A percentile compares a stretch with the other conserved stretches of the same genome.
phyloP scores from a whole-genome alignment of 176 grass and related monocot species.

The Metroxylon sagu region DNA sequence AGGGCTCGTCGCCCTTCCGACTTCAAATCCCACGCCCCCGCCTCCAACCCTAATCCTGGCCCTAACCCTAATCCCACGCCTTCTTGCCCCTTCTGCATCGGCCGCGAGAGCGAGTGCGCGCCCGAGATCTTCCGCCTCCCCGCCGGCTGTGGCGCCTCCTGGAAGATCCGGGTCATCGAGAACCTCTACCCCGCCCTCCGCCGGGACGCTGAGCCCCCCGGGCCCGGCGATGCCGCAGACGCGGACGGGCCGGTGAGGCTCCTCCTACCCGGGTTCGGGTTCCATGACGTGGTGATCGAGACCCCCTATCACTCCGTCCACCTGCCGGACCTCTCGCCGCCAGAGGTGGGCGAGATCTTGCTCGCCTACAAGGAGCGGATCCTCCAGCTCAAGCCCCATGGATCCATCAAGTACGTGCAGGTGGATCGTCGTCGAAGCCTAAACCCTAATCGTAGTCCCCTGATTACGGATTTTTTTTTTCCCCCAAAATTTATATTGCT shows the following conservation, averaged over 20 bases:
- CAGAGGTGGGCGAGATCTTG: slow-evolving; percentile 58
- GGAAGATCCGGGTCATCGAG: slow-evolving; percentile 95
- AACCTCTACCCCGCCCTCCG: slow-evolving; percentile 77
- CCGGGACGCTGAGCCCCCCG: slow-evolving; percentile 45
- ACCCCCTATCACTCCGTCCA: slow-evolving; percentile 70
- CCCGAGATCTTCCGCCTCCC: slow-evolving; percentile 85
- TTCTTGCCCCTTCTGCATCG: slow-evolving; percentile 84
- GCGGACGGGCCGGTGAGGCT: slow-evolving; percentile 4
- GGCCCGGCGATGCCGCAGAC: background rate
- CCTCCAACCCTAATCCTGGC: slow-evolving; percentile 26
- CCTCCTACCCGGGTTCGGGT: slow-evolving; percentile 54
- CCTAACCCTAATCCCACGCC: slow-evolving; percentile 12
- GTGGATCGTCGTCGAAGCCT: slow-evolving; percentile 22
- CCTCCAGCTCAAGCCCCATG: slow-evolving; percentile 46
- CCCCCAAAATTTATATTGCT: too few species aligned
- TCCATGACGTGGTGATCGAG: slow-evolving; percentile 99
- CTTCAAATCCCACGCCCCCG: slow-evolving; percentile 55
- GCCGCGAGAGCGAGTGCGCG: slow-evolving; percentile 77
- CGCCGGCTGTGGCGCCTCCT: slow-evolving; percentile 15
- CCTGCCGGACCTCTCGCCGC: slow-evolving; percentile 48
- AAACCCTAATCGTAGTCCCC: too few species aligned
- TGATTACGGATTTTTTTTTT: too few species aligned
- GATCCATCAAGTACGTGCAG: slow-evolving; percentile 85
- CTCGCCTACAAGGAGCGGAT: slow-evolving; percentile 56
- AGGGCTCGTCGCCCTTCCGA: slow-evolving; percentile 83